These are phyloP conservation scores for Solanum hybrid DNA, from an alignment of 305 asterid species.

Conservation along the genomic window DNA sequence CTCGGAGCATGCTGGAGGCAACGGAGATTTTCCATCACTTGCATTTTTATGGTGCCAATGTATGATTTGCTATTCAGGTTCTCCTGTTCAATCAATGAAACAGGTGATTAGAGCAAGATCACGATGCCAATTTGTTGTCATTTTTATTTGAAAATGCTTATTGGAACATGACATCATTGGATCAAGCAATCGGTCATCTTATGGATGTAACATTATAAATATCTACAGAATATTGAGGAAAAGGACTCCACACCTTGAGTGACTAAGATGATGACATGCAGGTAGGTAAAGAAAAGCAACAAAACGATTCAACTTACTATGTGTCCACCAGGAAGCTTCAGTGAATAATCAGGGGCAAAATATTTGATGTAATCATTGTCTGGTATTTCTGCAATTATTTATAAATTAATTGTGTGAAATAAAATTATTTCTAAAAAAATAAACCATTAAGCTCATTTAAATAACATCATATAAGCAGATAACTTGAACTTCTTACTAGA, in stretches of 20 bases:
- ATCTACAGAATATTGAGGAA: neutral
- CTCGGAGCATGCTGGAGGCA: slow-evolving; percentile 95
- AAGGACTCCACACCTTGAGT: neutral
- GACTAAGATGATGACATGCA: slow-evolving; percentile 4
- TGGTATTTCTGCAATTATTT: slow-evolving; percentile 73
- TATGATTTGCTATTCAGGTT: slow-evolving; percentile 88
- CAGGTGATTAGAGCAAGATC: neutral
- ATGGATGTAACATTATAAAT: neutral
- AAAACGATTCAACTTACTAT: slow-evolving; percentile 41
- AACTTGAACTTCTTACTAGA: neutral
- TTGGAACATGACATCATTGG: neutral
- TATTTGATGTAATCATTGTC: slow-evolving; percentile 83
- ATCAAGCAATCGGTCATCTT: neutral
- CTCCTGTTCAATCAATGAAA: slow-evolving; percentile 57
- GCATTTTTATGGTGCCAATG: slow-evolving; percentile 72
- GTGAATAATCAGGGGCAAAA: slow-evolving; percentile 76
- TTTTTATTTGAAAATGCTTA: neutral
- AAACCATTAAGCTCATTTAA: neutral
- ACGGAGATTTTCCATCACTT: slow-evolving; percentile 84
- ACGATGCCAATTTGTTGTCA: neutral
- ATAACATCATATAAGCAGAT: neutral
- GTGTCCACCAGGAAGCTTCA: slow-evolving; percentile 69
- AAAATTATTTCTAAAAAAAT: neutral
- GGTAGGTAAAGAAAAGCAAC: neutral
- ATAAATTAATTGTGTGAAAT: neutral